Base-by-base conservation (phyloP, 139 green algal species). In the Chlamydomonas eustigma region DNA sequence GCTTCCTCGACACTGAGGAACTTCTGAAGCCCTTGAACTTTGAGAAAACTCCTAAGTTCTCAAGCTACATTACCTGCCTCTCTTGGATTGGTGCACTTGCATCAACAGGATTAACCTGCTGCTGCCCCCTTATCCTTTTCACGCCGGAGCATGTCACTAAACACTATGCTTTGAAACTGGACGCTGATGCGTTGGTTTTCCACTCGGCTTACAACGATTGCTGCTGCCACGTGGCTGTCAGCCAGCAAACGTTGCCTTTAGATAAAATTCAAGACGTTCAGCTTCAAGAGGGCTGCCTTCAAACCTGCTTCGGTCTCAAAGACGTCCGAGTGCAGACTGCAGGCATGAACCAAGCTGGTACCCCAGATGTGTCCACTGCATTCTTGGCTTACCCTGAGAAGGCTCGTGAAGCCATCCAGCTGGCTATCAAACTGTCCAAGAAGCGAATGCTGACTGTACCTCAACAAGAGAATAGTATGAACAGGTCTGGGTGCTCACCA, bases 291-390 rank as follows among this genome's bases (percentile, higher is more conserved):
- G 63, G 4, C n/a, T 77, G 72, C 72, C 50, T 77, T 5, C 50
- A 77, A 22, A 77, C 72, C 3, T 58, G 33, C 39, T 77, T 77
- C 72, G 39, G 44, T 51, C 72, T 77, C 50, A 69, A 77, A 51
- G 5, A 25, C 4, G 18, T 77, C 39, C 69, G 39, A 22, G 72
- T 77, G 50, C 50, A 77, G 51, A 77, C 72, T 6, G 72, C 72
- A 30, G 44, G 44, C 44, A 18, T 58, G 44, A 58, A 58, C 44
- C 44, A 58, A 18, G 12, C 44, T 18, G 44, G 44, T 18, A 58
- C 44, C 44, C 44, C 44, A 58, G 44, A 58, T 18, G 44, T 58
- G 12, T 58, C 44, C 44, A 58, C 44, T 18, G 44, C 44, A 12
- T 58, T 58, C 44, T 18, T 58, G 44, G 44, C 44, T 18, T 58